These are phyloP conservation scores for Acanthamoeba sp. DNA, from an alignment of 208 protist genomes.

Conservation along the genomic window DNA sequence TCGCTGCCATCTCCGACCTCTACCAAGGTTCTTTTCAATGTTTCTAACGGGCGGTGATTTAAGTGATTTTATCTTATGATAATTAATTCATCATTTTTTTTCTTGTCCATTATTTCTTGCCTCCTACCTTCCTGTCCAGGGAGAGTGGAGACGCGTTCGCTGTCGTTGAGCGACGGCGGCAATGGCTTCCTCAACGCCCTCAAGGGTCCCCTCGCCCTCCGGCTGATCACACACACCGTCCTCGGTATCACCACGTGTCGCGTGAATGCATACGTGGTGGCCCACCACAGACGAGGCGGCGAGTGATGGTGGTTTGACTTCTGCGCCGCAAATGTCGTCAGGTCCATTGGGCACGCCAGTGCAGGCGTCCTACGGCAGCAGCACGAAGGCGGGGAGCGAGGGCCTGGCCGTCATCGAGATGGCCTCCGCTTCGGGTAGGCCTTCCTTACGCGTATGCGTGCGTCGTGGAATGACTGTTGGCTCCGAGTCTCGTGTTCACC, in stretches of 20 bases:
- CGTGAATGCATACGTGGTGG: no score
- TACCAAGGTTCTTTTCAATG: not conserved
- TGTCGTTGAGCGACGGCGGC: conserved; percentile 70
- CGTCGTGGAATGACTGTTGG: no score
- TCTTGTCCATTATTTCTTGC: no score
- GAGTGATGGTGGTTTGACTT: no score
- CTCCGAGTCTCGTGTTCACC: not conserved
- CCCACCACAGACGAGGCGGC: no score
- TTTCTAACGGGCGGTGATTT: no score
- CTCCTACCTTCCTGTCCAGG: no score
- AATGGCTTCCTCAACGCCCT: conserved; percentile 61
- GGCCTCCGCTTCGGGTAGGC: not conserved
- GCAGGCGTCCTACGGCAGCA: conserved; percentile 45
- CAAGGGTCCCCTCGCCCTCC: conserved; percentile 2
- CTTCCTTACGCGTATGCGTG: not conserved
- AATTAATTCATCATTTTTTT: no score
- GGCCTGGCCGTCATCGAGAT: conserved; percentile 57
- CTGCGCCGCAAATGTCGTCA: not conserved
- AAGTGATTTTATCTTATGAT: no score
- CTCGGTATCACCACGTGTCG: not conserved
- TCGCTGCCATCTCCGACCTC: not conserved
- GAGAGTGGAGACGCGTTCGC: conserved; percentile 12
- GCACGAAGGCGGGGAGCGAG: not conserved
- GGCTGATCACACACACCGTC: conserved; percentile 7
- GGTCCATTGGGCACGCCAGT: conserved; percentile 18